Base-by-base conservation (phyloP, 768 basidiomycete species). In the Suillus plorans region DNA sequence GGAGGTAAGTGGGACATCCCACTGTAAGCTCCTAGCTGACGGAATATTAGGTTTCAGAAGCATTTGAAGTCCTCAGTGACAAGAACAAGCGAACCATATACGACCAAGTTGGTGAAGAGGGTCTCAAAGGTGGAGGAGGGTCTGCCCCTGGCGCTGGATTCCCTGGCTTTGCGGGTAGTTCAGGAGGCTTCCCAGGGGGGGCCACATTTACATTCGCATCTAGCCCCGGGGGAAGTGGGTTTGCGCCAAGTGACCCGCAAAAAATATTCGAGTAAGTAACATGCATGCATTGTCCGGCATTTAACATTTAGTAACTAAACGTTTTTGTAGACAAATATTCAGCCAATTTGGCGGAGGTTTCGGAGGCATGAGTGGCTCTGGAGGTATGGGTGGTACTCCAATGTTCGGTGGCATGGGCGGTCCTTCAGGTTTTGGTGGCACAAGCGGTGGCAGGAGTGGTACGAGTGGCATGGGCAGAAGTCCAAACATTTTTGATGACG, bases 31-130 rank as follows among this genome's bases (percentile, higher is more conserved):
- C 7, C 41, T 22, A 5, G n/a, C 20, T 5, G 16, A 65, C 64
- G 66, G 52, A 64, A 44, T 2, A 25, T 20, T 61, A 97, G 91
- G 86, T 98, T 55, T 92, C 92, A 39, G 97, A 98, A 80, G 96
- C 95, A 0, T 99, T 97, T 71, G 97, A 99, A 74, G 95, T 97
- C 36, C 87, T 99, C 63, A 92, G 85, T 60, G 95, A 97, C 77
- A 86, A 87, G 75, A 82, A 94, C 73, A 95, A 94, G 72, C 89
- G 93, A 28, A 78, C 91, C 0, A 73, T 94, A 8, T 98, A 95
- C 68, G 96, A 97, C 76, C 94, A 97, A 69, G 89, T 95, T 63
- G 97, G 97, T 42, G 95, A 97, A 74, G 96, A 97, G 63, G 96
- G 97, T 2, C 84, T 98, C 69, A 98, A 98, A 74, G 85, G 85